Conservation (phyloP, 2,329 filamentous ascomycete genomes). For the Ophiostoma fasciatum region DNA sequence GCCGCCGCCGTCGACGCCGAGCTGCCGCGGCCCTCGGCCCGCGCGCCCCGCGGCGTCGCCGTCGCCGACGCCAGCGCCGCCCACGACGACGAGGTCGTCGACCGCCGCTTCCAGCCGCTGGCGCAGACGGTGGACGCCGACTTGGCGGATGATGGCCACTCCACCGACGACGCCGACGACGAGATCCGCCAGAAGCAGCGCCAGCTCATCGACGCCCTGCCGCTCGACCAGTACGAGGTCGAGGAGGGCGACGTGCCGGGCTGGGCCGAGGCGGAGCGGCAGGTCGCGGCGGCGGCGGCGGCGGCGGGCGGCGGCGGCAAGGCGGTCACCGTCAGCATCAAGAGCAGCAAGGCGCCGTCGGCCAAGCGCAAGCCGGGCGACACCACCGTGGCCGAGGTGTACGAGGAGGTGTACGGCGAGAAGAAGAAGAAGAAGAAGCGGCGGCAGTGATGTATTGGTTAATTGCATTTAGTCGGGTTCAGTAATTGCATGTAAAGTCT, state of each 20-base stretch:
- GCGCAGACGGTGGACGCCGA: constrained; percentile 43
- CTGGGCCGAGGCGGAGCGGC: constrained; percentile 61
- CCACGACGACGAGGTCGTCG: constrained; percentile 54
- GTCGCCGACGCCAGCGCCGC: constrained; percentile 44
- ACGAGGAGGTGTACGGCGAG: constrained; percentile 40
- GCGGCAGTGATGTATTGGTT: constrained; percentile 16
- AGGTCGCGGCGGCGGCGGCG: constrained; percentile 41
- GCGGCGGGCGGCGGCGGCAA: constrained; percentile 3
- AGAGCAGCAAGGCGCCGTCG: constrained; percentile 44
- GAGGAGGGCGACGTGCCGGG: constrained; percentile 40
- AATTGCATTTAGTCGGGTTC: neutral
- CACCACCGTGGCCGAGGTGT: constrained; percentile 43
- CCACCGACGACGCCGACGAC: constrained; percentile 61
- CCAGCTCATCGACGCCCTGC: constrained; percentile 78
- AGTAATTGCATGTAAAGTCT: too few species aligned
- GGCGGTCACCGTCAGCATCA: constrained; percentile 60
- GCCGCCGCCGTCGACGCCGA: constrained; percentile 56
- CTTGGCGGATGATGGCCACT: constrained; percentile 56
- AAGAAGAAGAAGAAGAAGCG: constrained; percentile 36
- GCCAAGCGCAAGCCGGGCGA: constrained; percentile 55
- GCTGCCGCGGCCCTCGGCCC: constrained; percentile 35
- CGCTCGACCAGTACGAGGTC: constrained; percentile 69
- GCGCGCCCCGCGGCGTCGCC: constrained; percentile 40
- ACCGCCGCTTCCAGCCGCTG: constrained; percentile 56
- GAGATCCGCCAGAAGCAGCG: constrained; percentile 57